phyloP scores from a whole-genome alignment of 2,329 filamentous ascomycete species.

The Beauveria sp. region DNA sequence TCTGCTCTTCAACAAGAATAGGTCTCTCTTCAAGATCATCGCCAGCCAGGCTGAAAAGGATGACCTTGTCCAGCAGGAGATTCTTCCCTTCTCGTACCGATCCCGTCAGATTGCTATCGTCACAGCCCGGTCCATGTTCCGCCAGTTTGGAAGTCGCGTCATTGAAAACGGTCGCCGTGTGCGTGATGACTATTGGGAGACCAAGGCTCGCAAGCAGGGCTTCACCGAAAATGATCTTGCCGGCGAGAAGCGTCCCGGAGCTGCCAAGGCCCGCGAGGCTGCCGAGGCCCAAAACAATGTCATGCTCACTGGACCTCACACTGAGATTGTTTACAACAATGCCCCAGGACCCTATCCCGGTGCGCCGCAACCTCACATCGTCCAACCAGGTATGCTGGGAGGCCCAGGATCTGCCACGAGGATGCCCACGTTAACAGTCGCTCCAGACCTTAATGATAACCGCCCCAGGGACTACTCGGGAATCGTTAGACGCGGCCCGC shows the following conservation, averaged over 20 bases:
- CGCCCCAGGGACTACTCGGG: conserved; percentile 74
- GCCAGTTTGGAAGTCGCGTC: conserved; percentile 92
- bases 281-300: conserved; percentile 61
- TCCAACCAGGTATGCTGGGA: conserved; percentile 67
- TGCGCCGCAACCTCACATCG: conserved; percentile 58
- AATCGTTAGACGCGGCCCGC: conserved; percentile 67
- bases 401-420: conserved; percentile 58
- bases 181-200: conserved; percentile 97
- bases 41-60: conserved; percentile 94
- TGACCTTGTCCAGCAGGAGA: conserved; percentile 88
- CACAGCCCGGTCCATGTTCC: conserved; percentile 95
- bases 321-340: conserved; percentile 84
- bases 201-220: conserved; percentile 91
- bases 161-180: conserved; percentile 86
- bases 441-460: conserved; percentile 69
- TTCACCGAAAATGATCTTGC: conserved; percentile 96
- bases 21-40: conserved; percentile 95
- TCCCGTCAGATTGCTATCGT: conserved; percentile 99
- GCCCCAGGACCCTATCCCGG: conserved; percentile 58
- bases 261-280: conserved; percentile 78
- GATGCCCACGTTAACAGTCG: conserved; percentile 77
- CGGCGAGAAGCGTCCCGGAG: conserved; percentile 91
- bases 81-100: conserved; percentile 92
- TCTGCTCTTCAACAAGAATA: conserved; percentile 95
- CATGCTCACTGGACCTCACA: conserved; percentile 60